These are phyloP conservation scores for Apophysomyces trapeziformis DNA, from an alignment of 371 early-diverging fungal species.

Conservation along the genomic window DNA sequence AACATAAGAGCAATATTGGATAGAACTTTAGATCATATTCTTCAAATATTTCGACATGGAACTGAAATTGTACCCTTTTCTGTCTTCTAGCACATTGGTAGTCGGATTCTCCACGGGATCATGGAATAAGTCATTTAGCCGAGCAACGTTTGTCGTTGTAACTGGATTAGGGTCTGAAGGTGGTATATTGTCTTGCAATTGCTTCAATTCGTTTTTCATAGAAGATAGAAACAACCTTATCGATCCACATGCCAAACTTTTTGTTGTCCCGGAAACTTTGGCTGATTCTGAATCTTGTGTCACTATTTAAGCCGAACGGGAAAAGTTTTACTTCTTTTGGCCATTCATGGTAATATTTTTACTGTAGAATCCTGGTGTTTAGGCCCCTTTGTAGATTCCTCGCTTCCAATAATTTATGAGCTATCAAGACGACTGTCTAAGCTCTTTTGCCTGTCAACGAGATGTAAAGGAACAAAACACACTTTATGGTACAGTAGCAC, in stretches of 20 bases:
- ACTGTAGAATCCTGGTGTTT: too few species aligned
- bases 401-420: too few species aligned
- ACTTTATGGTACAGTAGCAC: too few species aligned
- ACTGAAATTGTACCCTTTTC: not conserved
- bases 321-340: not conserved
- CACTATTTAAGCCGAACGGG: constrained; percentile 10
- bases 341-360: too few species aligned
- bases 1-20: not conserved
- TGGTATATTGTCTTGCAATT: not conserved
- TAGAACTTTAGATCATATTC: not conserved
- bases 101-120: not conserved
- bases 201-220: not conserved
- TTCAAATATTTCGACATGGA: not conserved
- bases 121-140: not conserved
- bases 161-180: not conserved
- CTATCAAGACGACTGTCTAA: too few species aligned
- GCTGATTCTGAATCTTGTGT: constrained; percentile 8
- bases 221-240: not conserved
- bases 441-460: too few species aligned
- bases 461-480: too few species aligned
- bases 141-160: not conserved
- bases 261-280: not conserved
- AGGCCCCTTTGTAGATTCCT: too few species aligned
- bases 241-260: constrained; percentile 4
- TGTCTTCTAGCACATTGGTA: not conserved